Evolutionary conservation across 306 rosid genomes (phyloP), one percentile per base, ranked within the genome.

Genomic region (Cercis canadensis): DNA sequence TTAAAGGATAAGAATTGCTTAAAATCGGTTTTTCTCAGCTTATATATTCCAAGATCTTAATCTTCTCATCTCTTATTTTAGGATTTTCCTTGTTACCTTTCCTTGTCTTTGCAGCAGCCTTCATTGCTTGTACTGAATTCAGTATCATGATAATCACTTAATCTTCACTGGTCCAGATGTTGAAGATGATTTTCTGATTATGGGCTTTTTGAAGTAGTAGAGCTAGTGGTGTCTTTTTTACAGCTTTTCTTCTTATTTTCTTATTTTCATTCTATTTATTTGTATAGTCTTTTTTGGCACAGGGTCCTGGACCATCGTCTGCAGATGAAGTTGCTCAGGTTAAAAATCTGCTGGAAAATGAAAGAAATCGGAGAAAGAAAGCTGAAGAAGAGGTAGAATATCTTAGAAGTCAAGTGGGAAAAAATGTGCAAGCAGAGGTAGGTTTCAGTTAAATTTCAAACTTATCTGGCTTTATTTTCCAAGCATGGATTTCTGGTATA

Each of bases 331-430:
- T 84, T 62, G 69, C 69, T 39, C 90, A 89, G 68, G 55, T 89
- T 40, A 87, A 77, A 85, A 80, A 62, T 69, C 66, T 87, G 85
- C 96, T 95, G 31, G 83, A 82, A 72, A 85, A 83, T 46, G 96
- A 95, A 86, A 87, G 57, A 49, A 78, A 66, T 24, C 72, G 65
- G 8, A 82, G 99, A 75, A 82, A 78, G 83, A 80, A 52, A 24
- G 96, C 92, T 75, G 97, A 95, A 69, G 92, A 89, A 77, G 97
- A 87, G 84, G 70, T 89, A 37, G 74, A 74, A 75, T 73, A 37
- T 72, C 87, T 89, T 45, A 87, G 77, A 78, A 21, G 55, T 64
- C 95, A 87, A 65, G 78, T 79, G 44, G 90, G 77, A 55, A 72
- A 72, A 61, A 63, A 83, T 73, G 62, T 74, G 17, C 84, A 76